phyloP scores from a whole-genome alignment of 805 yeast genomes.

The Yarrowia sp. region DNA sequence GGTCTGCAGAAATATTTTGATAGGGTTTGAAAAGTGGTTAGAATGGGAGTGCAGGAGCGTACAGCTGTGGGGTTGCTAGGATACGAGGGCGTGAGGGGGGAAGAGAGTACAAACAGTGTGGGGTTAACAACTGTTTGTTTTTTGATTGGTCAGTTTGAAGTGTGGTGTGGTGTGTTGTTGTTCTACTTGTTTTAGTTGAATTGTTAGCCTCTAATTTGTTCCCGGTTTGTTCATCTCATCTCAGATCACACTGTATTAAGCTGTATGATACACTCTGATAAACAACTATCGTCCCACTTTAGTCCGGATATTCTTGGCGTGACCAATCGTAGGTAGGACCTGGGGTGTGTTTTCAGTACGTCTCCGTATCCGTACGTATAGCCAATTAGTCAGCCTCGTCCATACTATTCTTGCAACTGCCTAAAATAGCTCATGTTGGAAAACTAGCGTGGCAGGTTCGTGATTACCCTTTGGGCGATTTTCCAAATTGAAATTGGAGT shows the following conservation, averaged over 20 bases:
- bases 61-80: constrained; percentile 25
- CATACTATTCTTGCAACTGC: background rate
- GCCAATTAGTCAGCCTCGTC: too few species aligned
- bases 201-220: too few species aligned
- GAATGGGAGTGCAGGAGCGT: constrained; percentile 7
- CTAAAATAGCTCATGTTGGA: constrained; percentile 18
- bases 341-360: too few species aligned
- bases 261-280: constrained; percentile 7
- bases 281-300: constrained; percentile 15
- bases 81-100: background rate
- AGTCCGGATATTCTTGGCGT: background rate
- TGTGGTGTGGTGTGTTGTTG: too few species aligned
- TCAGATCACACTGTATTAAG: background rate
- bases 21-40: constrained; percentile 1
- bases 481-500: background rate
- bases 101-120: too few species aligned
- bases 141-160: background rate
- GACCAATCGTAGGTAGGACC: background rate
- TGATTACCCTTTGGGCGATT: constrained; percentile 10
- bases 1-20: constrained; percentile 30
- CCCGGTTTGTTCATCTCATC: too few species aligned
- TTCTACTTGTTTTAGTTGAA: too few species aligned
- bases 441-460: constrained; percentile 37
- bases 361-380: too few species aligned
- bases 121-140: background rate